phyloP scores from a whole-genome alignment of 805 yeast species.

The Metschnikowia hibisci region DNA sequence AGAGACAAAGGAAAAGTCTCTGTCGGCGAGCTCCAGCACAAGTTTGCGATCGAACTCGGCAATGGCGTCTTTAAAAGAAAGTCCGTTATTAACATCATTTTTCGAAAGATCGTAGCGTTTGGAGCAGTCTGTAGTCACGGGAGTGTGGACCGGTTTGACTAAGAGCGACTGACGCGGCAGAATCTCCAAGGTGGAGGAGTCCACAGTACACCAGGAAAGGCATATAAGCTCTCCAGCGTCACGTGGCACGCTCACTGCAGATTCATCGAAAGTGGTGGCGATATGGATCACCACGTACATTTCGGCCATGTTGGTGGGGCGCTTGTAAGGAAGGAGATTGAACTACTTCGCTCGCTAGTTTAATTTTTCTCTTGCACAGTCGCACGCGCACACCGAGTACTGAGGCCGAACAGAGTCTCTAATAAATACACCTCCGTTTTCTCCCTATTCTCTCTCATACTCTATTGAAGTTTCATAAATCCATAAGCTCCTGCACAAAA shows the following conservation, averaged over 20 bases:
- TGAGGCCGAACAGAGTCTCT: background rate
- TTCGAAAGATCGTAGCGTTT: conserved; percentile 51
- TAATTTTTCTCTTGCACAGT: conserved; percentile 4
- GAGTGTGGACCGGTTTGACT: conserved; percentile 61
- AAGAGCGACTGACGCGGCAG: conserved; percentile 42
- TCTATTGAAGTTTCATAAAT: too few species aligned
- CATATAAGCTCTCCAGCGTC: conserved; percentile 69
- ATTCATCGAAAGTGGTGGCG: conserved; percentile 66
- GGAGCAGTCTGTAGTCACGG: conserved; percentile 58
- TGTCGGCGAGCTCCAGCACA: conserved; percentile 39
- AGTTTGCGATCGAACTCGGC: conserved; percentile 48
- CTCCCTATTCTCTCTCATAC: too few species aligned
- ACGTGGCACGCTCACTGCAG: conserved; percentile 51
- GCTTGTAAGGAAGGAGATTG: conserved; percentile 2
- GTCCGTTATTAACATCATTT: conserved; percentile 58
- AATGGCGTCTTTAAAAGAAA: conserved; percentile 62
- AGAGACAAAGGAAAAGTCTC: conserved; percentile 63
- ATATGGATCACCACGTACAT: conserved; percentile 58
- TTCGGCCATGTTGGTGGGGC: conserved; percentile 40
- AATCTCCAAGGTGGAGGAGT: conserved; percentile 47
- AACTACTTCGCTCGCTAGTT: conserved; percentile 1
- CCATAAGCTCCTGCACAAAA: too few species aligned
- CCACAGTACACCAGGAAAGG: conserved; percentile 62
- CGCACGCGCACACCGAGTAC: conserved; percentile 1
- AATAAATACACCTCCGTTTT: too few species aligned